phyloP scores from a whole-genome alignment of 331 rosid genomes.

The Quercus tomentella region DNA sequence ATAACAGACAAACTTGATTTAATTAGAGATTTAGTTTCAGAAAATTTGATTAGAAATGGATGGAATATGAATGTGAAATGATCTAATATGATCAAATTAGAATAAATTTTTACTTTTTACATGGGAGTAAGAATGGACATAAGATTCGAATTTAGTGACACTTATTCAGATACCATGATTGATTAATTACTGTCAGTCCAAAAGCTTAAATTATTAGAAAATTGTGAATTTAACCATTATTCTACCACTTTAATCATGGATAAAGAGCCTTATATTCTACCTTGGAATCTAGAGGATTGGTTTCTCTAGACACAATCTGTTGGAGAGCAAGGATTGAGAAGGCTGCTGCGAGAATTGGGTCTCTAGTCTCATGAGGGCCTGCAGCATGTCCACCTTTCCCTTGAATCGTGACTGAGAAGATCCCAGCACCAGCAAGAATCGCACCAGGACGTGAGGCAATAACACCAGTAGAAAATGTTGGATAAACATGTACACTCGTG shows the following conservation, averaged over 20 bases:
- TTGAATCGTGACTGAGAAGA: constrained; percentile 33
- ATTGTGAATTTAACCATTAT: background rate
- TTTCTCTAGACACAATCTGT: constrained; percentile 52
- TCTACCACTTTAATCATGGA: background rate
- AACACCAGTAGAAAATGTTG: constrained; percentile 25
- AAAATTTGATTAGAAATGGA: background rate
- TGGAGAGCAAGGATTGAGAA: constrained; percentile 43
- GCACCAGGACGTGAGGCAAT: constrained; percentile 52
- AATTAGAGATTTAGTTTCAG: background rate
- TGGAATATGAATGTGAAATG: background rate
- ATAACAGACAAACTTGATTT: background rate
- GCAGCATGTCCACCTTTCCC: constrained; percentile 47
- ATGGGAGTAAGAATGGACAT: too few relatives aligned
- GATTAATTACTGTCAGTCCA: too few relatives aligned
- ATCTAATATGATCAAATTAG: background rate
- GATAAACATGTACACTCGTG: constrained; percentile 40
- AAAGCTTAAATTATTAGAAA: background rate
- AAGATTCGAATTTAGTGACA: too few relatives aligned
- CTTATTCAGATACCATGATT: too few relatives aligned
- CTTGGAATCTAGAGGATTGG: constrained; percentile 48
- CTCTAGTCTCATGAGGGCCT: constrained; percentile 31
- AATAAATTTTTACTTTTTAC: background rate
- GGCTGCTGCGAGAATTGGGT: constrained; percentile 48
- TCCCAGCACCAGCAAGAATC: constrained; percentile 34
- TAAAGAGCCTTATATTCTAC: background rate